phyloP scores from a whole-genome alignment of 2,329 filamentous ascomycete species.

The Fusarium secorum region DNA sequence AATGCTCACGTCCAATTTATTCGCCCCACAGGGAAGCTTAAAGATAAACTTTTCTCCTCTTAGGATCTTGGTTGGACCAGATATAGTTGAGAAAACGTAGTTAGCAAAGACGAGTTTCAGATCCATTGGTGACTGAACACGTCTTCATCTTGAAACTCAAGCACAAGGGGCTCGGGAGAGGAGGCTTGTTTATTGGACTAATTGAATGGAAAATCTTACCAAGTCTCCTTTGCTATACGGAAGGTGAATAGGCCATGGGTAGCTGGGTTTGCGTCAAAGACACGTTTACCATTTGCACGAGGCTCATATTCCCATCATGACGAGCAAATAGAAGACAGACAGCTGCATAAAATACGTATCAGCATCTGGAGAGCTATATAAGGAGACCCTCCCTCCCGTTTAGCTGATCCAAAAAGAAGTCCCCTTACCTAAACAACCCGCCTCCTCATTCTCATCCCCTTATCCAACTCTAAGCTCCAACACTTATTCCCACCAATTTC shows the following conservation, averaged over 20 bases:
- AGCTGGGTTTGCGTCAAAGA: not conserved
- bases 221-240: rapidly evolving
- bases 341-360: not conserved
- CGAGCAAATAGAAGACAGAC: rapidly evolving
- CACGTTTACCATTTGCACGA: not conserved
- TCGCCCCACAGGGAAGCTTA: rapidly evolving
- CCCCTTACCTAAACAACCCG: not conserved
- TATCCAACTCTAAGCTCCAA: too few species aligned
- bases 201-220: not conserved
- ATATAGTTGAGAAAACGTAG: rapidly evolving
- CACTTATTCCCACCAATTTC: too few species aligned
- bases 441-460: not conserved
- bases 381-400: not conserved
- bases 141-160: not conserved
- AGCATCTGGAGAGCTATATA: not conserved
- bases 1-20: too few species aligned
- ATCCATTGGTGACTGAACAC: not conserved
- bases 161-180: rapidly evolving
- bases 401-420: rapidly evolving
- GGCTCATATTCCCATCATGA: rapidly evolving
- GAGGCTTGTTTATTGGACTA: rapidly evolving
- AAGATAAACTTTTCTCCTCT: rapidly evolving
- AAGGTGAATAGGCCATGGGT: not conserved
- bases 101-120: rapidly evolving
- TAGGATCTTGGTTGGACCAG: not conserved